Percentiles rank a stretch among this genome's conserved stretches.
These are phyloP conservation scores for Candida adriatica DNA, from an alignment of 805 yeast genomes.

Conservation along the genomic window DNA sequence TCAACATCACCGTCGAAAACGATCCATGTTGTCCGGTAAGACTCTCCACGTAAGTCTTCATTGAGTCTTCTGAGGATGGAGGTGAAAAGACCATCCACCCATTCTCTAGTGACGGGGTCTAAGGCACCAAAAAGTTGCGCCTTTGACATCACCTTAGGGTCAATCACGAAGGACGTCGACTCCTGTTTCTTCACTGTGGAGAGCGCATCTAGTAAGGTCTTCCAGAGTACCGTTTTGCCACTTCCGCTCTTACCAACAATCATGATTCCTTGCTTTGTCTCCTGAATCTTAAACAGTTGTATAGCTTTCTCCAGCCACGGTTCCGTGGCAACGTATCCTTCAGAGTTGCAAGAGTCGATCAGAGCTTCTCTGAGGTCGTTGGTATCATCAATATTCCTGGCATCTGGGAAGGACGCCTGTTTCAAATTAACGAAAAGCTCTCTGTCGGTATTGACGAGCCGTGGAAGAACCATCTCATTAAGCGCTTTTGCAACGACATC, in stretches of 20 bases:
- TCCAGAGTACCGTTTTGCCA: slow-evolving; percentile 62
- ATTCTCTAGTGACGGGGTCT: slow-evolving; percentile 76
- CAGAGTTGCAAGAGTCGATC: slow-evolving; percentile 21
- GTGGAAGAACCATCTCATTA: slow-evolving; percentile 60
- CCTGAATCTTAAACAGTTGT: slow-evolving; percentile 58
- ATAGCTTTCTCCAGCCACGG: slow-evolving; percentile 47
- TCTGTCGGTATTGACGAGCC: slow-evolving; percentile 50
- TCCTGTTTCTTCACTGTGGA: slow-evolving; percentile 27
- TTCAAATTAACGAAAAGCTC: slow-evolving; percentile 16
- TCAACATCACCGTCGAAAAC: slow-evolving; percentile 91
- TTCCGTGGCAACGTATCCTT: slow-evolving; percentile 29
- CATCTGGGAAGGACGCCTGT: slow-evolving; percentile 33
- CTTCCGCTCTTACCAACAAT: slow-evolving; percentile 69
- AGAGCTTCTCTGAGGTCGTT: slow-evolving; percentile 24
- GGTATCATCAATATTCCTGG: slow-evolving; percentile 27
- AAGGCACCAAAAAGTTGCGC: slow-evolving; percentile 60
- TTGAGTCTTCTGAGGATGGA: slow-evolving; percentile 50
- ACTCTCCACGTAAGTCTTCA: slow-evolving; percentile 54
- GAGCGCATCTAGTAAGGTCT: slow-evolving; percentile 37
- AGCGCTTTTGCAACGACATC: slow-evolving; percentile 44
- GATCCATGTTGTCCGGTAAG: slow-evolving; percentile 56
- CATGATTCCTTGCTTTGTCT: slow-evolving; percentile 71
- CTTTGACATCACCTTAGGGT: slow-evolving; percentile 71
- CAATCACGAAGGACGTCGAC: slow-evolving; percentile 42
- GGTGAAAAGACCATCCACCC: slow-evolving; percentile 87